These are phyloP conservation scores for Cyclostephanos invisitatus DNA, from an alignment of 108 stramenopile genomes.

Conservation along the genomic window DNA sequence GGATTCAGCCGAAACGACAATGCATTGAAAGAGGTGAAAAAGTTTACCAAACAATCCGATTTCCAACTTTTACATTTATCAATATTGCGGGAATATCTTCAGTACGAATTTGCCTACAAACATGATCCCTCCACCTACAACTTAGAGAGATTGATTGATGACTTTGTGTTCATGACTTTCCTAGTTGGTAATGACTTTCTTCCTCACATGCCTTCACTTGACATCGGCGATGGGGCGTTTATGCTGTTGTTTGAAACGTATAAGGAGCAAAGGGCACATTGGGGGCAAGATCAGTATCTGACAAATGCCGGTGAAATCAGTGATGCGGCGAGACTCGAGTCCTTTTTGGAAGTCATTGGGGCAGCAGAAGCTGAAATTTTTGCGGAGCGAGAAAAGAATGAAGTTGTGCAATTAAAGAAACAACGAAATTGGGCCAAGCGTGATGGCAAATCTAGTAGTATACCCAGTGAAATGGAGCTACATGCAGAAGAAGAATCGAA, in stretches of 20 bases:
- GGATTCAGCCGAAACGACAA: conserved; percentile 62
- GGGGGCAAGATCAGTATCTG: conserved; percentile 90
- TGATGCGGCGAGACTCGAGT: conserved; percentile 74
- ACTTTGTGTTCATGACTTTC: conserved; percentile 99
- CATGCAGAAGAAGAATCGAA: conserved; percentile 71
- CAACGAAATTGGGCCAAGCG: conserved; percentile 83
- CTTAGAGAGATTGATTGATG: conserved; percentile 96
- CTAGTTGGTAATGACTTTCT: conserved; percentile 98
- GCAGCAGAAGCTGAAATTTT: conserved; percentile 87
- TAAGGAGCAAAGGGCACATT: conserved; percentile 78
- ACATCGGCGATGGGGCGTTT: conserved; percentile 96
- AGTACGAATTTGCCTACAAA: conserved; percentile 82
- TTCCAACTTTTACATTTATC: conserved; percentile 98
- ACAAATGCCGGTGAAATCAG: conserved; percentile 85
- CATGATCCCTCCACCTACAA: conserved; percentile 53
- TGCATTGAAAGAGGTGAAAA: conserved; percentile 86
- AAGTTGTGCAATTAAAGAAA: conserved; percentile 77
- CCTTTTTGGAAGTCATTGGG: conserved; percentile 84
- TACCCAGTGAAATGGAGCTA: conserved; percentile 83
- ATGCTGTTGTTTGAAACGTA: conserved; percentile 94
- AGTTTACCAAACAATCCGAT: conserved; percentile 93
- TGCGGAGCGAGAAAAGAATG: conserved; percentile 73
- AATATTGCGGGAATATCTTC: conserved; percentile 93
- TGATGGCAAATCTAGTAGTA: conserved; percentile 60
- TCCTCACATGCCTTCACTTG: conserved; percentile 95